Conservation (phyloP, 2,329 filamentous ascomycete genomes). For the Penicillium sp. region DNA sequence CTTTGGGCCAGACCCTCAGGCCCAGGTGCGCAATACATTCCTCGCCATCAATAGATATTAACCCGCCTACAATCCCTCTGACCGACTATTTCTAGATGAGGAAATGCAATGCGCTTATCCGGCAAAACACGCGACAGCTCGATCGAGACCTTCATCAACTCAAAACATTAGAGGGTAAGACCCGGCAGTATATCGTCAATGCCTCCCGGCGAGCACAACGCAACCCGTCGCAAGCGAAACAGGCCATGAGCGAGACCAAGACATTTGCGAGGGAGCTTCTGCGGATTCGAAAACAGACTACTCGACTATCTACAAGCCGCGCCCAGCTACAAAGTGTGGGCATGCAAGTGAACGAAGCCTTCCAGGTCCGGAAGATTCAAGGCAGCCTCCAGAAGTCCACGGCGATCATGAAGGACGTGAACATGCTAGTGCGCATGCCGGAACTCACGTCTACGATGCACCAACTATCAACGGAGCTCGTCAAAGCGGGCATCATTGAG, state of each 20-base stretch:
- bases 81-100: slow-evolving; percentile 65
- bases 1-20: slow-evolving; percentile 88
- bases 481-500: slow-evolving; percentile 95
- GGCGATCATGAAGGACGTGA: slow-evolving; percentile 96
- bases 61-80: slow-evolving; percentile 2
- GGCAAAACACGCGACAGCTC: slow-evolving; percentile 86
- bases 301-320: slow-evolving; percentile 79
- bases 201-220: slow-evolving; percentile 79
- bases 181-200: slow-evolving; percentile 79
- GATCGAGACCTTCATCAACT: slow-evolving; percentile 86
- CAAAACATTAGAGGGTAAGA: slow-evolving; percentile 78
- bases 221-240: slow-evolving; percentile 74
- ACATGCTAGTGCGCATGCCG: slow-evolving; percentile 78
- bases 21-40: slow-evolving; percentile 65
- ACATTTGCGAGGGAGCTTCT: slow-evolving; percentile 88
- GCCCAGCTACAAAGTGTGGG: slow-evolving; percentile 90
- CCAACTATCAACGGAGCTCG: slow-evolving; percentile 80
- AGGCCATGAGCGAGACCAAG: slow-evolving; percentile 80
- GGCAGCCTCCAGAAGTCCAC: slow-evolving; percentile 83
- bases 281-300: slow-evolving; percentile 72
- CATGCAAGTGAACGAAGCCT: slow-evolving; percentile 98
- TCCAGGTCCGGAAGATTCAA: slow-evolving; percentile 93
- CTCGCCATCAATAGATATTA: neutral
- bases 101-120: slow-evolving; percentile 91
- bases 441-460: slow-evolving; percentile 88